phyloP scores from a whole-genome alignment of 768 basidiomycete species.

The Podaxis mareebaensis region DNA sequence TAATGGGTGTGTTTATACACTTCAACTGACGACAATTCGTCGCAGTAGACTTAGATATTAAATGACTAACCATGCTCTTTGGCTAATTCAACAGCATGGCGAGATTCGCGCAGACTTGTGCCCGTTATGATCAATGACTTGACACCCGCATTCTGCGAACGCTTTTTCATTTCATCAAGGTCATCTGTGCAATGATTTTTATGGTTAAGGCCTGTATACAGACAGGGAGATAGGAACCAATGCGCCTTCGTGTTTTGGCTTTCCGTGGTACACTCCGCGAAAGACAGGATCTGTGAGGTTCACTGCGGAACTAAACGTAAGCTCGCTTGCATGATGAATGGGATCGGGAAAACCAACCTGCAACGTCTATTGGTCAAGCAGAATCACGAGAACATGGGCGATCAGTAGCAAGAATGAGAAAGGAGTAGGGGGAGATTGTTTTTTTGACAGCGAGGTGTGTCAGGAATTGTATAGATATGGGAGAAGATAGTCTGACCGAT shows the following conservation, averaged over 20 bases:
- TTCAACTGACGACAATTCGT: slow-evolving; percentile 1
- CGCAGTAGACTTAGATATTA: not conserved
- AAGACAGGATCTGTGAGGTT: slow-evolving; percentile 58
- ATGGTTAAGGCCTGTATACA: not conserved
- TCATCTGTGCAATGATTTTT: slow-evolving; percentile 48
- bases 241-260: slow-evolving; percentile 50
- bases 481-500: slow-evolving; percentile 4
- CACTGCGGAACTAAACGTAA: slow-evolving; percentile 16
- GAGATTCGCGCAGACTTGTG: slow-evolving; percentile 64
- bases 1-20: slow-evolving; percentile 22
- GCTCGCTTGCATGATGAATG: not conserved
- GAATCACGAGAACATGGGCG: not conserved
- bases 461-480: not conserved
- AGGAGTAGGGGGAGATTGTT: not conserved
- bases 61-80: slow-evolving; percentile 45
- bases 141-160: slow-evolving; percentile 62
- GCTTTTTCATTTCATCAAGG: slow-evolving; percentile 53
- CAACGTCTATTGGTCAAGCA: not conserved
- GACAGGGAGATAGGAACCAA: not conserved
- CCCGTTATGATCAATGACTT: slow-evolving; percentile 78
- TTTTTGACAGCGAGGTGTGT: not conserved
- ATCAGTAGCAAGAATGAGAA: not conserved
- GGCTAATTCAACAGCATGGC: slow-evolving; percentile 61
- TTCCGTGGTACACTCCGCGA: slow-evolving; percentile 49
- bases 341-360: not conserved